These are phyloP conservation scores for Lentinus polychrous DNA, from an alignment of 1,284 basidiomycete species.

Conservation along the genomic window DNA sequence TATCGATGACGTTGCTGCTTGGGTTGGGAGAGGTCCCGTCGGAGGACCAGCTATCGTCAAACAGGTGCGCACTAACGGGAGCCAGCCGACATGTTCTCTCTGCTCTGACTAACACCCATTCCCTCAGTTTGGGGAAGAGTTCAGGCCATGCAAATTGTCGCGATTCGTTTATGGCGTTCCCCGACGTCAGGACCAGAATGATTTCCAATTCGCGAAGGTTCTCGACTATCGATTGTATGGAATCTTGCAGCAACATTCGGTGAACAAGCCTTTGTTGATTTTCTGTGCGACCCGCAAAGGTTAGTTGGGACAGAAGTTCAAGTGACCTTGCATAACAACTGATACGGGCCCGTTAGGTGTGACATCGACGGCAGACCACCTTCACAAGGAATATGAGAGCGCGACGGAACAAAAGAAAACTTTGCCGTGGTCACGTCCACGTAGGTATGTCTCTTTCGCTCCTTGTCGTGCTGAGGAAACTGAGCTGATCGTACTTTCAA, in stretches of 20 bases:
- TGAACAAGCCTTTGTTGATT: constrained; percentile 74
- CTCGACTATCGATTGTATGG: constrained; percentile 75
- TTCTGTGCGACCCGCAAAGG: constrained; percentile 87
- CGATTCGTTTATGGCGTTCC: constrained; percentile 62
- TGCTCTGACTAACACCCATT: constrained; percentile 1
- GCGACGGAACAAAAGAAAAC: constrained; percentile 39
- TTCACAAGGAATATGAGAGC: constrained; percentile 67
- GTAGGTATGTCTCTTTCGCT: constrained; percentile 32
- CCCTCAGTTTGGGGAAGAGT: constrained; percentile 83
- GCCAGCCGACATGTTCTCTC: neutral
- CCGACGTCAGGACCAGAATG: constrained; percentile 60
- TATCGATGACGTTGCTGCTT: constrained; percentile 81
- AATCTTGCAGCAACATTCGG: constrained; percentile 62
- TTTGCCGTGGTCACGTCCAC: constrained; percentile 59
- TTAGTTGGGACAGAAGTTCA: too few species aligned
- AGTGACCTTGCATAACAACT: too few species aligned
- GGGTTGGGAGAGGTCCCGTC: constrained; percentile 61
- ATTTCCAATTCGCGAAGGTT: constrained; percentile 69
- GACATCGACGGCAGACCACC: constrained; percentile 62
- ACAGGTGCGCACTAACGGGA: constrained; percentile 40
- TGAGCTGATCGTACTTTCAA: neutral
- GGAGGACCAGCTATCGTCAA: constrained; percentile 60
- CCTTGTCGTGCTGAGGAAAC: neutral
- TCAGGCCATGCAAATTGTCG: constrained; percentile 77
- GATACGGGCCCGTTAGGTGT: constrained; percentile 41